Evolutionary conservation across 2,329 filamentous ascomycete genomes (phyloP).

Genomic region (Curvularia lunata): DNA sequence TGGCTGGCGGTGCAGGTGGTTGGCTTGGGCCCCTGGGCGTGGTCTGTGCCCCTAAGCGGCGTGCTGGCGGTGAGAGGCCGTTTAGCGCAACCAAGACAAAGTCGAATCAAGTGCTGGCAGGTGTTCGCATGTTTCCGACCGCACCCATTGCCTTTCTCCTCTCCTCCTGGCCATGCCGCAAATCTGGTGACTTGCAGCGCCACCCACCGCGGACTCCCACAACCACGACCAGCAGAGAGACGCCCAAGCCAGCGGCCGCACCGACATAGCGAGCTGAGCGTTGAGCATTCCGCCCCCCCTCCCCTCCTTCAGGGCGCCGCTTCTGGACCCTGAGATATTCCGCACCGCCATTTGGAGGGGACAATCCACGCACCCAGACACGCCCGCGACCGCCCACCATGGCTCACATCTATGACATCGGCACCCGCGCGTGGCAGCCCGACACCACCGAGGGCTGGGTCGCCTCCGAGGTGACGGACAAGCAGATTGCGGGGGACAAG

Average conservation of each 20-base stretch:
- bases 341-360: conserved; percentile 24
- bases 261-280: conserved; percentile 28
- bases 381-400: conserved; percentile 56
- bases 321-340: conserved; percentile 36
- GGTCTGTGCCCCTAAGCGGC: conserved; percentile 25
- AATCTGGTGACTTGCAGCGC: conserved; percentile 39
- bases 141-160: conserved; percentile 13
- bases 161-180: conserved; percentile 31
- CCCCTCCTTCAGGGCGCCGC: conserved; percentile 27
- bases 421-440: conserved; percentile 97
- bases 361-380: conserved; percentile 30
- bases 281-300: conserved; percentile 21
- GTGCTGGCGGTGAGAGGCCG: conserved; percentile 34
- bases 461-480: conserved; percentile 90
- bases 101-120: conserved; percentile 22
- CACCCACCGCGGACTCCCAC: conserved; percentile 26
- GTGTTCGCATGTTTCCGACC: conserved; percentile 15
- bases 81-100: conserved; percentile 28
- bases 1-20: conserved; percentile 18
- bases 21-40: conserved; percentile 19
- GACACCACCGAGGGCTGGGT: conserved; percentile 97
- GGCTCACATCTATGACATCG: conserved; percentile 95
- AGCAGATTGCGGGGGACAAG: conserved; percentile 82
- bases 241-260: conserved; percentile 19
- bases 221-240: conserved; percentile 25